Evolutionary conservation across 768 basidiomycete genomes (phyloP), one percentile per base, ranked within the genome.

Genomic region (Macrolepiota fuliginosa): DNA sequence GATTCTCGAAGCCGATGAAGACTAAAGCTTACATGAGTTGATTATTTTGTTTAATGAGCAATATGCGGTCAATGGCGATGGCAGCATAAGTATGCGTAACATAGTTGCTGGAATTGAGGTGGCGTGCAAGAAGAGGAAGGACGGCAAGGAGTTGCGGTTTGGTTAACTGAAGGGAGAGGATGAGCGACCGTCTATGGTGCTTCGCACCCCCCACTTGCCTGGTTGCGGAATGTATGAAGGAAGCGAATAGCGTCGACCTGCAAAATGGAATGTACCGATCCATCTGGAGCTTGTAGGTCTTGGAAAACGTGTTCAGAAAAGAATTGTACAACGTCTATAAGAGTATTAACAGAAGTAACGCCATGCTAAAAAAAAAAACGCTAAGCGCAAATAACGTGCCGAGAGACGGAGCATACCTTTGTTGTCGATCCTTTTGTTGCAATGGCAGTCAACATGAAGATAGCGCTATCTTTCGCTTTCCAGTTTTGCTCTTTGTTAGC

Each of bases 171-270:
- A 32, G 7, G 60, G 46, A 19, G 52, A 35, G 46, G 13, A 37
- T 52, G 13, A 61, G 10, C 65, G 24, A 17, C 47, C 22, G 37
- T 36, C n/a, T 54, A 56, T 47, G 25, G 42, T 11, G 51, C 11
- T 10, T 37, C 42, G 60, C 39, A 54, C 55, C 32, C 17, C 55
- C 32, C 17, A 68, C 79, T 53, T 52, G 92, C 95, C 79, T 97
- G 96, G 69, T 94, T 94, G n/a, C 96, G 81, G 84, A 99, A 98
- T 0, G 94, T 96, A 69, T 93, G 81, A 54, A 98, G 74, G 79
- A 94, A 98, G 52, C 94, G 89, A 72, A 98, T 98, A 9, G 96
- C 95, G 72, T 98, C 95, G 27, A 96, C 95, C 69, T 96, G 93
- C 46, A 99, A 79, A 66, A 98, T 93, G 1, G 95, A 91, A 69